Percentiles rank a stretch among this genome's conserved stretches.
phyloP scores from a whole-genome alignment of 73 alveolate genomes.

The Paramecium caudatum region DNA sequence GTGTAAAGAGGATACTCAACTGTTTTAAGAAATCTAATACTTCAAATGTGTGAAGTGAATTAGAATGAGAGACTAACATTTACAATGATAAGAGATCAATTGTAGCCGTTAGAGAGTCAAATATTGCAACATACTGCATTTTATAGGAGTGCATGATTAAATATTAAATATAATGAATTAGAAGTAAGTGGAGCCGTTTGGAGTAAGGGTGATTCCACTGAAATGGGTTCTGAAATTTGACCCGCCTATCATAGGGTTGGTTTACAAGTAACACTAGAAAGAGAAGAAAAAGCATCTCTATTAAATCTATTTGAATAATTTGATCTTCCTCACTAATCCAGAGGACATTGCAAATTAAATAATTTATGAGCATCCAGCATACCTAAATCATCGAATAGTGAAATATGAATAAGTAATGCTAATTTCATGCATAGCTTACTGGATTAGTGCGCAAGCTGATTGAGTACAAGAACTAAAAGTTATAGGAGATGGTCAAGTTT shows the following conservation, averaged over 20 bases:
- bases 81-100: background rate
- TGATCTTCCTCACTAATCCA: slow-evolving; percentile 57
- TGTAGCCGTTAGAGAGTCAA: background rate
- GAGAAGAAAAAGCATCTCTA: slow-evolving; percentile 73
- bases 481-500: slow-evolving; percentile 42
- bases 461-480: background rate
- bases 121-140: background rate
- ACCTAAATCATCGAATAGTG: background rate
- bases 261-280: slow-evolving; percentile 64
- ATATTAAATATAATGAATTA: background rate
- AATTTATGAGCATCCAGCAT: slow-evolving; percentile 50
- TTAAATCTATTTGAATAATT: slow-evolving; percentile 63
- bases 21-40: background rate
- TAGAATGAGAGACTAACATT: background rate
- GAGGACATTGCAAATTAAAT: slow-evolving; percentile 42
- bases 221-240: slow-evolving; percentile 76
- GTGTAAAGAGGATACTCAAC: background rate
- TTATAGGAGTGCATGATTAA: slow-evolving; percentile 41
- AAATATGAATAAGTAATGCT: slow-evolving; percentile 44
- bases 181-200: slow-evolving; percentile 57
- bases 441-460: slow-evolving; percentile 31
- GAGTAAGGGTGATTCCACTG: slow-evolving; percentile 65
- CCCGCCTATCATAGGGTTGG: slow-evolving; percentile 72
- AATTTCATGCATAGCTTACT: background rate
- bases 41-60: background rate